Base-by-base conservation (phyloP, 345 rosid genomes). In the Kernera saxatilis region DNA sequence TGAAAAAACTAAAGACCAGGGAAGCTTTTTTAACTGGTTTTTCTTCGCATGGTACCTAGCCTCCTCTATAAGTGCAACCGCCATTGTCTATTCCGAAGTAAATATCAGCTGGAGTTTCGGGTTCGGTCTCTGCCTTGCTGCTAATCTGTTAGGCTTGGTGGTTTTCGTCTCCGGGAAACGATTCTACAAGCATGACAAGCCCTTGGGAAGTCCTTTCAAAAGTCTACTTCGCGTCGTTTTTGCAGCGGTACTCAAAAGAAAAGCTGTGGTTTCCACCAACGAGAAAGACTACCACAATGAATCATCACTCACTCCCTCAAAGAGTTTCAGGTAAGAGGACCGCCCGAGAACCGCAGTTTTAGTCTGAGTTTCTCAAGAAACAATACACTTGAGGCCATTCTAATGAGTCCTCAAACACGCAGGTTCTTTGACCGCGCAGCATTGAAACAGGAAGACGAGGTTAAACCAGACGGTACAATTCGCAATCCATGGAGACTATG, bases 11-110 rank as follows among this genome's bases (percentile, higher is more conserved):
- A 61, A 76, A 39, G 82, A 81, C 51, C 84, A 72, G 70, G 67
- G 50, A 5, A 41, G 54, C 27, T 87, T 77, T 73, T 87, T 87
- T 79, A 82, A 82, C 57, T 87, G 89, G 89, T 85, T 49, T 26
- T 79, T 82, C 69, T 51, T 83, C 65, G 71, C 76, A 3, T 0
- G 60, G 30, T 83, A 83, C 56, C 5, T 58, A 1, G 57, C 49
- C 1, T 32, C 27, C 1, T 70, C 70, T 12, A 32, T 82, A 12
- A 62, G 82, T 48, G 26, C 41, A 19, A 84, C 85, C 0, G 78
- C 56, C 1, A 5, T 85, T 45, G 83, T 84, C 14, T 84, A 82
- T 6, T 7, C 81, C 0, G 72, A 85, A 67, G 85, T 82, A 13
- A 84, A 74, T 15, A 71, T 84, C 8, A 77, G 85, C 25, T 85